phyloP scores from a whole-genome alignment of 805 yeast species.

The Candida manassasensis region DNA sequence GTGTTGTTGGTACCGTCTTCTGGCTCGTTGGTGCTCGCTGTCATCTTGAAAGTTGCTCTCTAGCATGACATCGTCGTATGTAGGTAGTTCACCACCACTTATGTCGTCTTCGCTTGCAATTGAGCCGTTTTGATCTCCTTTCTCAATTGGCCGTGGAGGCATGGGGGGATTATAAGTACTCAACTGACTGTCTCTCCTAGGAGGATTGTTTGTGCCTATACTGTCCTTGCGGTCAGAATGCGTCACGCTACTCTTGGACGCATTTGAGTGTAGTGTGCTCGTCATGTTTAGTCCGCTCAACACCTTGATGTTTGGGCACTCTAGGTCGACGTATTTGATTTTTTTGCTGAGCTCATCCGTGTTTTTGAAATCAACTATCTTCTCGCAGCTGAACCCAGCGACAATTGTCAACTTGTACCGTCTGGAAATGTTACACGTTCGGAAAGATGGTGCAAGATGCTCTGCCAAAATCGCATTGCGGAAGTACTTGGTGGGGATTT shows the following conservation, averaged over 20 bases:
- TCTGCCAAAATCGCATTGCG: conserved; percentile 43
- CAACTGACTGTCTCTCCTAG: conserved; percentile 2
- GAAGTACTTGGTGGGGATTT: conserved; percentile 38
- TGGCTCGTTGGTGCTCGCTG: conserved; percentile 28
- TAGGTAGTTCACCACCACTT: conserved; percentile 18
- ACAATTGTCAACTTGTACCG: conserved; percentile 16
- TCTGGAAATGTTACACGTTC: conserved; percentile 51
- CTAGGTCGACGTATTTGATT: conserved; percentile 26
- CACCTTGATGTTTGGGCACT: conserved; percentile 27
- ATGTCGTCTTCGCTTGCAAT: conserved; percentile 1
- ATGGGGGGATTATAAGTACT: conserved; percentile 2
- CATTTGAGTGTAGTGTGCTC: conserved; percentile 20
- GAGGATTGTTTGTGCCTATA: neutral
- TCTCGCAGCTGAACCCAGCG: conserved; percentile 24
- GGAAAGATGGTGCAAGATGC: conserved; percentile 49
- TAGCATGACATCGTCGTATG: conserved; percentile 34
- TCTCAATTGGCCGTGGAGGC: conserved; percentile 4
- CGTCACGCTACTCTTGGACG: conserved; percentile 12
- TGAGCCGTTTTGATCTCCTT: conserved; percentile 1
- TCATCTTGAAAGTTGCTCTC: conserved; percentile 27
- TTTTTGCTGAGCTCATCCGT: conserved; percentile 17
- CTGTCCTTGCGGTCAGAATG: neutral
- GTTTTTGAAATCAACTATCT: conserved; percentile 16
- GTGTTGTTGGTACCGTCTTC: conserved; percentile 31
- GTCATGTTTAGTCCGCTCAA: conserved; percentile 30